Evolutionary conservation across 2,329 filamentous ascomycete species (phyloP), one percentile per base, ranked within the genome.

Genomic region (Xylaria arbuscula): DNA sequence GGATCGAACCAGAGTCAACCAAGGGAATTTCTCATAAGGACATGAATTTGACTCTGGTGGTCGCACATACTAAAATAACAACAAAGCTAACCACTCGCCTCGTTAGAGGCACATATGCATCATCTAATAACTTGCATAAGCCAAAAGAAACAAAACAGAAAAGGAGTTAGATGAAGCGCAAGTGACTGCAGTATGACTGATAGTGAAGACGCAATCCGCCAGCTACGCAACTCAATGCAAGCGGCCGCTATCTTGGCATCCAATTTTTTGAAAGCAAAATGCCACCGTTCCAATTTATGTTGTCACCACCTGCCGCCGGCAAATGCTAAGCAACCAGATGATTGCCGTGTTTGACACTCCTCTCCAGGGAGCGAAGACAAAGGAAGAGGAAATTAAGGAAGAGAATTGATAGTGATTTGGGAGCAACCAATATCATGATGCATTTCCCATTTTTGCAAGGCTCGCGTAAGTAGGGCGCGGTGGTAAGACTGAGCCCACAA

Each of bases 171-270:
- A 45, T 22, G 22, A 19, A 17, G 10, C 28, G 5, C 28, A 28
- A 34, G 13, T 32, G 6, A 13, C 19, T 53, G 56, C 10, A 19
- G 17, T 7, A 56, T 54, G 51, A 62, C 22, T 51, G 38, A 19
- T 10, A 34, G 24, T 57, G 22, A 28, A 58, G 53, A 47, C 59
- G 10, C 9, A n/a, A 57, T 36, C 17, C 38, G 47, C 19, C 10
- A 34, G 51, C 36, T 62, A 66, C 55, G 66, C 38, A 59, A 62
- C 48, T 51, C 17, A 53, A 51, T 42, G 40, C 22, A 36, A 56
- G 38, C 57, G 58, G 15, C 32, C 62, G 57, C 32, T 34, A 34
- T 66, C 10, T n/a, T 60, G 42, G 42, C 51, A 60, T 66, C 67
- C 40, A 24, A 34, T n/a, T 61, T 48, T 28, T 48, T 53, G 19